Percentiles rank a stretch among this genome's conserved stretches.
phyloP scores from a whole-genome alignment of 805 yeast species.

The Yarrowia deformans region DNA sequence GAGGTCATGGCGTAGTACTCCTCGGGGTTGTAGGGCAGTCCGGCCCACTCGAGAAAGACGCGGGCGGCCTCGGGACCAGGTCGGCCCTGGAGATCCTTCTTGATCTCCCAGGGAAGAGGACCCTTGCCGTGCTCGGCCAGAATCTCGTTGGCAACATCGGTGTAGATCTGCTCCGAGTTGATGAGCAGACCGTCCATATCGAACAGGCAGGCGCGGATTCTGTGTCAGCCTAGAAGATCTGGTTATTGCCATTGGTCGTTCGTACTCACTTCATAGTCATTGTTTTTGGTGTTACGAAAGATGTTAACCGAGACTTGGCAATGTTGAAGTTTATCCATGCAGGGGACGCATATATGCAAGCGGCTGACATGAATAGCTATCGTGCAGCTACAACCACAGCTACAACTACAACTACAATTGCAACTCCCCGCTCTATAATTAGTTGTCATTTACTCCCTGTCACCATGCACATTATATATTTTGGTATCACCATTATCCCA shows the following conservation, averaged over 20 bases:
- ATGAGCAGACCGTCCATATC: conserved; percentile 94
- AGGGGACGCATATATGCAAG: conserved; percentile 16
- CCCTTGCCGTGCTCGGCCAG: conserved; percentile 76
- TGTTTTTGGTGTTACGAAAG: conserved; percentile 3
- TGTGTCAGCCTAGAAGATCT: background rate
- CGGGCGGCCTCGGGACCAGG: conserved; percentile 82
- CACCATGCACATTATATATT: background rate
- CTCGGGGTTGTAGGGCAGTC: conserved; percentile 70
- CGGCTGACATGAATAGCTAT: too few species aligned
- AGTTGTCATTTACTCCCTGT: too few species aligned
- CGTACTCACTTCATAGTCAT: conserved; percentile 9
- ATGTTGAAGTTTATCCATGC: conserved; percentile 28
- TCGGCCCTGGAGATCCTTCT: conserved; percentile 84
- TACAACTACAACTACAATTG: too few species aligned
- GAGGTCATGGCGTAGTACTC: conserved; percentile 64
- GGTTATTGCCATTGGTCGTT: background rate
- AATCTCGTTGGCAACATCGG: conserved; percentile 73
- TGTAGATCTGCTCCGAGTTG: conserved; percentile 91
- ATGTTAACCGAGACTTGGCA: conserved; percentile 18
- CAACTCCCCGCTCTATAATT: too few species aligned
- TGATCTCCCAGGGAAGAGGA: conserved; percentile 85
- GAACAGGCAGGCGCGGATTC: conserved; percentile 71
- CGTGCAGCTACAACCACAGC: too few species aligned
- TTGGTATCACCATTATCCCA: background rate
- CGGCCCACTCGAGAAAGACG: conserved; percentile 70